phyloP scores from a whole-genome alignment of 1,284 basidiomycete genomes.

The Coniferiporia sulphurascens region DNA sequence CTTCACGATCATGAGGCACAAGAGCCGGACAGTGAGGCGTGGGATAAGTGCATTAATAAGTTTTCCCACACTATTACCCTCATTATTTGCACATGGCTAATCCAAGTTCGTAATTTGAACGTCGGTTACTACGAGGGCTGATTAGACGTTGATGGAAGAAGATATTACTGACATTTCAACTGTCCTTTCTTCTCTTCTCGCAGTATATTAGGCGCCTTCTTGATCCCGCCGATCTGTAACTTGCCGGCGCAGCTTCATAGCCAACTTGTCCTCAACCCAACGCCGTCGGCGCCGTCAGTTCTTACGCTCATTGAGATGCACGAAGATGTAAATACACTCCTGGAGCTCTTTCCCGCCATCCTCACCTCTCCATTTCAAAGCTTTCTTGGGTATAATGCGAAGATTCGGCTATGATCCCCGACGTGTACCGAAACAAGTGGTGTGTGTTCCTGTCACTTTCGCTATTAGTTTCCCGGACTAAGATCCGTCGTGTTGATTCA shows the following conservation, averaged over 20 bases:
- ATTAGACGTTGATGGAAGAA: too few relatives aligned
- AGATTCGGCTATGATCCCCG: too few relatives aligned
- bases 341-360: slow-evolving; percentile 43
- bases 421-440: slow-evolving; percentile 28
- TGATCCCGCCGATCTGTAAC: slow-evolving; percentile 30
- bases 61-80: too few relatives aligned
- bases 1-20: too few relatives aligned
- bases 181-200: not conserved
- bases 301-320: slow-evolving; percentile 22
- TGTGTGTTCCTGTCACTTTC: slow-evolving; percentile 24
- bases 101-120: too few relatives aligned
- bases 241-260: slow-evolving; percentile 27
- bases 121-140: too few relatives aligned
- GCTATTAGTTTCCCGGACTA: not conserved
- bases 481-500: too few relatives aligned
- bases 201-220: slow-evolving; percentile 23
- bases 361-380: slow-evolving; percentile 46
- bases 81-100: too few relatives aligned
- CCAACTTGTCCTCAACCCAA: slow-evolving; percentile 29
- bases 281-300: slow-evolving; percentile 30
- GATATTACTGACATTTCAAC: too few relatives aligned
- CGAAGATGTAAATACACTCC: slow-evolving; percentile 27
- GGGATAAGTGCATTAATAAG: too few relatives aligned
- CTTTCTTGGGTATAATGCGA: too few relatives aligned
- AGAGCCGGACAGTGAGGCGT: too few relatives aligned